phyloP scores from a whole-genome alignment of 257 asterid species.

The Echites panduratus region DNA sequence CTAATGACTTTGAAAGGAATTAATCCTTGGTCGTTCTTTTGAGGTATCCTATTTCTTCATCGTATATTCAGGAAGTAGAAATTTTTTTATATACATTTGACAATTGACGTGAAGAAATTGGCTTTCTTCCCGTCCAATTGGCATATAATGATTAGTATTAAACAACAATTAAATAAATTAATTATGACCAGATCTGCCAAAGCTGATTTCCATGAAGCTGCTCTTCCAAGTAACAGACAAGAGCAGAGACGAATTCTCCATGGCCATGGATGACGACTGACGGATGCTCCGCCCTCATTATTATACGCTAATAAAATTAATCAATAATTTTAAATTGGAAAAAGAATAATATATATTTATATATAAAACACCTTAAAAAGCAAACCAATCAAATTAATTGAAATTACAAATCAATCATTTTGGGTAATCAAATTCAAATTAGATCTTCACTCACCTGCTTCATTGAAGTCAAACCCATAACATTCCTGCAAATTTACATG shows the following conservation, averaged over 20 bases:
- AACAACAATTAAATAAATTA: not conserved
- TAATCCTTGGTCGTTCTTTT: not conserved
- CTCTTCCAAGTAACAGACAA: conserved; percentile 45
- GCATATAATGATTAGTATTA: not conserved
- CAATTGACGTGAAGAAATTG: conserved; percentile 14
- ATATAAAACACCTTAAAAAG: too few species aligned
- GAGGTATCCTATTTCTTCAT: too few species aligned
- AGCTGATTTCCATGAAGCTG: conserved; percentile 40
- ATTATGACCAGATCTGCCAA: conserved; percentile 17
- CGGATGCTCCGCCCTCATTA: conserved; percentile 52
- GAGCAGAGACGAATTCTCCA: conserved; percentile 37
- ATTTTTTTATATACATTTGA: not conserved
- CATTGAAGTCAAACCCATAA: conserved; percentile 23
- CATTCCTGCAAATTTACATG: conserved; percentile 12
- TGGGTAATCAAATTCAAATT: conserved; percentile 15
- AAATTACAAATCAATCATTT: conserved; percentile 6
- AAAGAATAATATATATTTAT: too few species aligned
- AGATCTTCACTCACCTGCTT: conserved; percentile 20
- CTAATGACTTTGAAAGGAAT: not conserved
- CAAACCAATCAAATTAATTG: conserved; percentile 32
- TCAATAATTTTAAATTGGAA: conserved; percentile 13
- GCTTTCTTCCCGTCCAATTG: conserved; percentile 17
- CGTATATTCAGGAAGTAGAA: not conserved
- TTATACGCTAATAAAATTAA: conserved; percentile 18
- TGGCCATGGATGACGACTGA: conserved; percentile 29